A percentile compares a stretch with the other conserved stretches of the same genome.
Evolutionary conservation across 805 yeast species (phyloP).

Genomic region (Kuraishia capsulata): DNA sequence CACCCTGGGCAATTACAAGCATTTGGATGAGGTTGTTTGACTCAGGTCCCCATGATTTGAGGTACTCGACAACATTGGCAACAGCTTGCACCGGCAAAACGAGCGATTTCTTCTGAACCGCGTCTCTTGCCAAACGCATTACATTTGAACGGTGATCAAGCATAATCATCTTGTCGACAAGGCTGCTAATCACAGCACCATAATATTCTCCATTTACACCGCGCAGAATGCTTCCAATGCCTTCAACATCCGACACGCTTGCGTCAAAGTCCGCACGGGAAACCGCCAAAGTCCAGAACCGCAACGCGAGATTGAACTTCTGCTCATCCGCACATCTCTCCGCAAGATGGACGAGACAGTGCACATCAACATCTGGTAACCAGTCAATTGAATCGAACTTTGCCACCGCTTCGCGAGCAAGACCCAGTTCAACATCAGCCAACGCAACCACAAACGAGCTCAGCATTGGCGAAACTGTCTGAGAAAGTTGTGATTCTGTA

Average conservation of each 20-base stretch:
- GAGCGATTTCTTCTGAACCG: conserved; percentile 17
- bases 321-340: conserved; percentile 12
- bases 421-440: conserved; percentile 10
- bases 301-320: conserved; percentile 14
- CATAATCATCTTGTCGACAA: conserved; percentile 11
- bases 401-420: conserved; percentile 15
- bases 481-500: too few species aligned
- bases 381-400: conserved; percentile 19
- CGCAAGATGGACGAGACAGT: conserved; percentile 15
- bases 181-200: conserved; percentile 12
- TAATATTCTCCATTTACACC: conserved; percentile 9
- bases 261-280: conserved; percentile 22
- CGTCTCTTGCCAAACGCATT: conserved; percentile 20
- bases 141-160: conserved; percentile 14
- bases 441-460: conserved; percentile 19
- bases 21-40: conserved; percentile 8
- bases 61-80: conserved; percentile 14
- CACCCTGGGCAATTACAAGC: conserved; percentile 19
- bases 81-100: conserved; percentile 13
- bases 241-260: background rate
- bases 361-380: conserved; percentile 24
- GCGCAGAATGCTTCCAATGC: background rate
- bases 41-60: conserved; percentile 1
- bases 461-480: conserved; percentile 10
- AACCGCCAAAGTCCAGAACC: conserved; percentile 21